These are phyloP conservation scores for Sporothrix sp. DNA, from an alignment of 2,329 filamentous ascomycete genomes.

Conservation along the genomic window DNA sequence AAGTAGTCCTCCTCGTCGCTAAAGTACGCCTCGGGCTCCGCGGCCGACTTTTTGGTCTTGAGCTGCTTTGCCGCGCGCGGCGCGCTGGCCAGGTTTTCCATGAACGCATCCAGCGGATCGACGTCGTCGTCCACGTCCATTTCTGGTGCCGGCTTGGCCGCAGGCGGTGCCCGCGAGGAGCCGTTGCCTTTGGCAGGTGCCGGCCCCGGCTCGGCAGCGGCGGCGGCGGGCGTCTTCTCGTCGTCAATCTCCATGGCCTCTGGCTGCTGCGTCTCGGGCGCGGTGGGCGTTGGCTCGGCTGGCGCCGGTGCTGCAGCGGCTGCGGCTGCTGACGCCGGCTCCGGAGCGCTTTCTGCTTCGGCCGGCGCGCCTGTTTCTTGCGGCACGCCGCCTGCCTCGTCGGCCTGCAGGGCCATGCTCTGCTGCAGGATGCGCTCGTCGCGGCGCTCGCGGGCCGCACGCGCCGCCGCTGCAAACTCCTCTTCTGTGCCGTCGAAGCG, in stretches of 20 bases:
- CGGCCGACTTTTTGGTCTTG: conserved; percentile 45
- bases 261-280: conserved; percentile 15
- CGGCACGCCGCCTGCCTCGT: conserved; percentile 10
- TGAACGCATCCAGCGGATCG: conserved; percentile 94
- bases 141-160: conserved; percentile 46
- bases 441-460: conserved; percentile 76
- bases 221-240: too few species aligned
- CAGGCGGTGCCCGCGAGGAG: background rate
- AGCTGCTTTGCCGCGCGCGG: conserved; percentile 36
- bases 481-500: conserved; percentile 78
- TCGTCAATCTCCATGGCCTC: conserved; percentile 49
- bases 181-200: background rate
- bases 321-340: conserved; percentile 13
- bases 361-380: conserved; percentile 13
- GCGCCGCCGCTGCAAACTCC: conserved; percentile 74
- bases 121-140: conserved; percentile 57
- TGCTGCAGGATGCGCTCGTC: conserved; percentile 53
- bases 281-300: conserved; percentile 15
- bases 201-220: background rate
- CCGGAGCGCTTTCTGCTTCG: conserved; percentile 16
- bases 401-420: conserved; percentile 37
- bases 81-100: conserved; percentile 55
- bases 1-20: conserved; percentile 73
- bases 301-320: conserved; percentile 8
- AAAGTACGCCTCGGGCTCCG: conserved; percentile 71